Evolutionary conservation across 2,329 filamentous ascomycete species (phyloP), one percentile per base, ranked within the genome.

Genomic region (Aspergillus bombycis): DNA sequence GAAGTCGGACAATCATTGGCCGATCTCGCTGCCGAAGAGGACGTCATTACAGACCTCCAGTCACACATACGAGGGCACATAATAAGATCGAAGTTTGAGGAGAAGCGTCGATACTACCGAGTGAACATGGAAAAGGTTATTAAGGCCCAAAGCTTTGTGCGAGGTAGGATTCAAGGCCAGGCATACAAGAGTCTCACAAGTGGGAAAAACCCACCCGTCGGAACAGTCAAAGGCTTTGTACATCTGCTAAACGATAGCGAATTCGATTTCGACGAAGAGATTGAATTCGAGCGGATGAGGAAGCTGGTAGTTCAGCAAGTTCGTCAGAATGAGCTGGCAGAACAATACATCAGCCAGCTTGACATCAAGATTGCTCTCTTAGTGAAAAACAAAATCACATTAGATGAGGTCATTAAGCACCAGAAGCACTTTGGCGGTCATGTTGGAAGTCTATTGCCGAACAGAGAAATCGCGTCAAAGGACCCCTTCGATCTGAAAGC

Each of bases 101-200:
- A 96, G 77, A 97, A 97, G 84, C 89, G 91, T 74, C 89, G 88
- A 26, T 94, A 91, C 80, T 99, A 94, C 83, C 90, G 91, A 70
- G 90, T 96, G 79, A 99, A 99, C 74, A 99, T 99, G 95, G 89
- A 97, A 73, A 98, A 96, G 79, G 95, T 99, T 30, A 90, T 99
- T 83, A 99, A 99, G 79, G 93, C 98, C 62, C 96, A 99, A 77
- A 99, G 95, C 76, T 96, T 98, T 69, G 90, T 98, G 59, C 89
- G 95, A 65, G 95, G 90, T 68, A 95, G 96, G 75, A 92, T 98
- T 57, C 95, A 99, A 78, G 95, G 95, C 58, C 93, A 99, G 79
- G 95, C 95, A 2, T 99, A 99, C 84, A 97, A 97, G 85, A 97
- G 92, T 75, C 84, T 99, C 68, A 98, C 94, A 2, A 94, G 89